These are phyloP conservation scores for Monilinia vaccinii-corymbosi DNA, from an alignment of 2,329 filamentous ascomycete genomes.

Conservation along the genomic window DNA sequence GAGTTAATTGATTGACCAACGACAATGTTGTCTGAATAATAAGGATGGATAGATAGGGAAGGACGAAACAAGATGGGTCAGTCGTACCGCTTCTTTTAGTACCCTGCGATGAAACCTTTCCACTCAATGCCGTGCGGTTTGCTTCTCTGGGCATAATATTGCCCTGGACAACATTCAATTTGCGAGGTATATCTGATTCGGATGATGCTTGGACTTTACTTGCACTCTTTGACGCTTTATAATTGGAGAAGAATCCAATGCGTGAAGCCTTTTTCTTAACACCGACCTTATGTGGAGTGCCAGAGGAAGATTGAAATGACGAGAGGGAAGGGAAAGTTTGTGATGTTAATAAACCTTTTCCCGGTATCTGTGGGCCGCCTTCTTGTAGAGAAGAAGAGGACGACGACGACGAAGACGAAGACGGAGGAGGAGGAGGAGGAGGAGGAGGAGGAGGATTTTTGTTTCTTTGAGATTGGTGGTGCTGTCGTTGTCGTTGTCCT, in stretches of 20 bases:
- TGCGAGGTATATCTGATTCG: slow-evolving; percentile 19
- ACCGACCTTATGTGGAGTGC: slow-evolving; percentile 10
- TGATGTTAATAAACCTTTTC: slow-evolving; percentile 15
- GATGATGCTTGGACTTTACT: slow-evolving; percentile 31
- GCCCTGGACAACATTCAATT: slow-evolving; percentile 25
- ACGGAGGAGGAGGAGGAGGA: background rate
- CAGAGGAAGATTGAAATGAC: slow-evolving; percentile 11
- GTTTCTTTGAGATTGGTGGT: slow-evolving; percentile 4
- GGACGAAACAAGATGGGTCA: slow-evolving; percentile 15
- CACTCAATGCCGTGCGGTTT: slow-evolving; percentile 22
- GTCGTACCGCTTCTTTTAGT: slow-evolving; percentile 27
- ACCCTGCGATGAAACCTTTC: slow-evolving; percentile 27
- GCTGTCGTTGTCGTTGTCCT: background rate
- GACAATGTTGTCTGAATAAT: background rate
- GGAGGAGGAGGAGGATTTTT: slow-evolving; percentile 2
- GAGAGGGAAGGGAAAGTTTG: slow-evolving; percentile 19
- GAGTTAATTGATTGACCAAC: background rate
- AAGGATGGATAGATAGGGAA: background rate
- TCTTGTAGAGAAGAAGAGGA: slow-evolving; percentile 15
- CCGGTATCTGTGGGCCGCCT: slow-evolving; percentile 15
- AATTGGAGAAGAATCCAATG: slow-evolving; percentile 38
- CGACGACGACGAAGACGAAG: too few relatives aligned
- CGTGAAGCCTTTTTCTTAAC: slow-evolving; percentile 21
- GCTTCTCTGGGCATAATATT: slow-evolving; percentile 29
- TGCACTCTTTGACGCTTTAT: slow-evolving; percentile 38